phyloP scores from a whole-genome alignment of 805 yeast genomes.

The Grigorovia transvaalensis region DNA sequence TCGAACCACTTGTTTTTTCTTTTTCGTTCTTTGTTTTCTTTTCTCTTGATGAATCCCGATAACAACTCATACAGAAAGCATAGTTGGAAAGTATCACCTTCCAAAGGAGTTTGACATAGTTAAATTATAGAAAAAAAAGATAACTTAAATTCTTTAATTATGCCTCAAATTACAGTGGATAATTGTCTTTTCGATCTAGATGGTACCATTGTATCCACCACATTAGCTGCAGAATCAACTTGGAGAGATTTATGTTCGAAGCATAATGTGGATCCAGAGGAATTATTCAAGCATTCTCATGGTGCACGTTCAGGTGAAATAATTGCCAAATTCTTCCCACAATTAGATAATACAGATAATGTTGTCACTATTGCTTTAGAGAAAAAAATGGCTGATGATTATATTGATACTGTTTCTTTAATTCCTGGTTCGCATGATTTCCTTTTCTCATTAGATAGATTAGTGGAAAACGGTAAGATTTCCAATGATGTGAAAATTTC shows the following conservation, averaged over 20 bases:
- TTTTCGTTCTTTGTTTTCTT: no score
- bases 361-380: conserved; percentile 45
- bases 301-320: conserved; percentile 70
- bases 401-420: conserved; percentile 54
- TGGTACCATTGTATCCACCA: conserved; percentile 73
- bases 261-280: conserved; percentile 51
- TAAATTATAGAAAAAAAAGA: background rate
- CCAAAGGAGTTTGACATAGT: background rate
- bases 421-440: conserved; percentile 62
- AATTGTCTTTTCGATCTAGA: conserved; percentile 59
- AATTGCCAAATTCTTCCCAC: conserved; percentile 55
- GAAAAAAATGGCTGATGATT: conserved; percentile 50
- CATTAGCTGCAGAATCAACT: conserved; percentile 62
- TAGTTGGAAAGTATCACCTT: no score
- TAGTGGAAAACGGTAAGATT: conserved; percentile 11
- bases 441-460: conserved; percentile 35
- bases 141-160: background rate
- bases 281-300: conserved; percentile 57
- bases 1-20: no score
- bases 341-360: conserved; percentile 48
- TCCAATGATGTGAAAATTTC: conserved; percentile 6
- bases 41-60: no score
- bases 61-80: no score
- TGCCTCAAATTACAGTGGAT: conserved; percentile 7
- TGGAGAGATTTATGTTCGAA: conserved; percentile 54